Conservation (phyloP, 2,329 filamentous ascomycete genomes). For the Fusarium praegraminearum region DNA sequence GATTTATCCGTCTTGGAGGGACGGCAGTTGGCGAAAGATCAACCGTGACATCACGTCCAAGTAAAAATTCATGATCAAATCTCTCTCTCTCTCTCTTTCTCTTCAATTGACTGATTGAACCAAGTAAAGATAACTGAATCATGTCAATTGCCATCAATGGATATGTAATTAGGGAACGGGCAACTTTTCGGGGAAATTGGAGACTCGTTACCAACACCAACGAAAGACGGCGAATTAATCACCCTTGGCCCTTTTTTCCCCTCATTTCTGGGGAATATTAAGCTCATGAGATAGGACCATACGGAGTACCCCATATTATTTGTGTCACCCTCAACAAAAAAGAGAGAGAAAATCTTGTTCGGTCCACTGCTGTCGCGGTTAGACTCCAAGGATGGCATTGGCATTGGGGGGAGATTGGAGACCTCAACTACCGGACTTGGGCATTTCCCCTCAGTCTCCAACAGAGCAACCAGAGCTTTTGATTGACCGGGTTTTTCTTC, state of each 20-base stretch:
- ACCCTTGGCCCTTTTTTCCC: not conserved
- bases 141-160: not conserved
- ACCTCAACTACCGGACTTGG: not conserved
- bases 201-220: constrained; percentile 14
- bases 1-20: constrained; percentile 5
- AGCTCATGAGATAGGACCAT: constrained; percentile 1
- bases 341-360: not conserved
- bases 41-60: not conserved
- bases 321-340: not conserved
- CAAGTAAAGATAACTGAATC: not conserved
- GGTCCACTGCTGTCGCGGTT: not conserved
- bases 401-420: not conserved
- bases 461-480: not conserved
- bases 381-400: not conserved
- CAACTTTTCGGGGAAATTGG: constrained; percentile 14
- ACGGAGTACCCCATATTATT: not conserved
- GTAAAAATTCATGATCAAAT: not conserved
- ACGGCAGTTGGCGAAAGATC: not conserved
- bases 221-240: not conserved
- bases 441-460: not conserved
- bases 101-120: not conserved
- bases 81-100: not conserved
- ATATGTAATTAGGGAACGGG: not conserved
- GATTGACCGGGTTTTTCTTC: not conserved
- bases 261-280: constrained; percentile 23